These are phyloP conservation scores for Lentinus tigrinus DNA, from an alignment of 768 basidiomycete genomes.

Conservation along the genomic window DNA sequence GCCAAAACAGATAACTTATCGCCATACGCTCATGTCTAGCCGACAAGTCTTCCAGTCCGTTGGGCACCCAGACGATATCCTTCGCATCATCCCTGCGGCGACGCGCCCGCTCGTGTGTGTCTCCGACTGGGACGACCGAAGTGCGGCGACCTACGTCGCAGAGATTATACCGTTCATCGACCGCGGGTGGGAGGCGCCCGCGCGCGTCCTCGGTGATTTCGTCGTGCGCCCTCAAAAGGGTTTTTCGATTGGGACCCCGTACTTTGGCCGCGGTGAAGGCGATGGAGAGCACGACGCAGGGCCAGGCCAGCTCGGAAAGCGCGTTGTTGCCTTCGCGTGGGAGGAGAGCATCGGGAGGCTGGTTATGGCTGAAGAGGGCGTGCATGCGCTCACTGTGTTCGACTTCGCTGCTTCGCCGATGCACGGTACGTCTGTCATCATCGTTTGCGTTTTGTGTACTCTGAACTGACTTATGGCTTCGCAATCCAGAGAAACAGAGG, in stretches of 20 bases:
- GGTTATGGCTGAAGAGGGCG: slow-evolving; percentile 46
- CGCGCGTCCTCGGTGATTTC: neutral
- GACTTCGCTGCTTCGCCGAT: slow-evolving; percentile 44
- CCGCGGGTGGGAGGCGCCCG: neutral
- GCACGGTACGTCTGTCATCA: slow-evolving; percentile 31
- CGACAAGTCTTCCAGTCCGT: neutral
- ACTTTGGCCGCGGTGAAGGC: no score
- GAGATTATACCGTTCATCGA: slow-evolving; percentile 7
- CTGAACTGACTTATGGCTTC: no score
- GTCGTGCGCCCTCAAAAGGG: slow-evolving; percentile 6
- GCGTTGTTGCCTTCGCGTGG: slow-evolving; percentile 56
- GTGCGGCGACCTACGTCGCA: slow-evolving; percentile 11
- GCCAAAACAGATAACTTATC: neutral
- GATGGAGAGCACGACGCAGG: no score
- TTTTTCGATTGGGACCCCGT: slow-evolving; percentile 6
- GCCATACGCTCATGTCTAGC: neutral
- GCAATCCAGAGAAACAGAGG: no score
- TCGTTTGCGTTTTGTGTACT: no score
- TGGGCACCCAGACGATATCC: neutral
- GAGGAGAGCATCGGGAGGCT: slow-evolving; percentile 65
- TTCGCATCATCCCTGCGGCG: slow-evolving; percentile 9
- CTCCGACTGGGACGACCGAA: slow-evolving; percentile 6
- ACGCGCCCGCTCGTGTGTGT: slow-evolving; percentile 9
- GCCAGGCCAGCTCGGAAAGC: slow-evolving; percentile 10
- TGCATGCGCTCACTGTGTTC: slow-evolving; percentile 41